A percentile compares a stretch with the other conserved stretches of the same genome.
phyloP scores from a whole-genome alignment of 441 rosid genomes.

The Gossypium gossypioides region DNA sequence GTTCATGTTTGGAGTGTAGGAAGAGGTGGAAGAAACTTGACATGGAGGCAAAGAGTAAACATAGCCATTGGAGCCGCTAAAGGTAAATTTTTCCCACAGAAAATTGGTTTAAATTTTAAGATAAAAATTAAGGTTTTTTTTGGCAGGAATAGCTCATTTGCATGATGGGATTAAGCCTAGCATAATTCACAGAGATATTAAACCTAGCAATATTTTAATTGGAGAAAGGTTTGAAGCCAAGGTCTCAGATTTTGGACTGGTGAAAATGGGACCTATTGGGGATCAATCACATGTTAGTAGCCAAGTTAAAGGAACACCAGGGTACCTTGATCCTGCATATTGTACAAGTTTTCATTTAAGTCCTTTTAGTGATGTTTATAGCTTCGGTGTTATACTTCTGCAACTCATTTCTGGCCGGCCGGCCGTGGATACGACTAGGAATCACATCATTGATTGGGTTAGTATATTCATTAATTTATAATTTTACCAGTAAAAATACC shows the following conservation, averaged over 20 bases:
- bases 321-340: constrained; percentile 63
- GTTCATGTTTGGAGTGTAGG: constrained; percentile 21
- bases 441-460: constrained; percentile 47
- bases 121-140: not conserved
- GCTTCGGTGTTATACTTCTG: constrained; percentile 60
- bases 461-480: constrained; percentile 3
- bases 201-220: constrained; percentile 50
- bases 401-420: constrained; percentile 49
- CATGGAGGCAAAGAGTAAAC: constrained; percentile 51
- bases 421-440: constrained; percentile 29
- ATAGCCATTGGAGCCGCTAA: constrained; percentile 57
- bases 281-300: constrained; percentile 53
- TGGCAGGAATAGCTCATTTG: constrained; percentile 48
- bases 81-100: constrained; percentile 20
- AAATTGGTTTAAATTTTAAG: not conserved
- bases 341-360: constrained; percentile 46
- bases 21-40: constrained; percentile 32
- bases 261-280: constrained; percentile 43
- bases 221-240: constrained; percentile 51
- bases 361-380: constrained; percentile 46
- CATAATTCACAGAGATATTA: constrained; percentile 55
- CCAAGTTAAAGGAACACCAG: constrained; percentile 61
- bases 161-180: constrained; percentile 46
- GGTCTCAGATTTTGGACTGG: constrained; percentile 54
- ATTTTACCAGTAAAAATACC: not conserved